Evolutionary conservation across 257 asterid genomes (phyloP).

Genomic region (Verbascum thapsus): DNA sequence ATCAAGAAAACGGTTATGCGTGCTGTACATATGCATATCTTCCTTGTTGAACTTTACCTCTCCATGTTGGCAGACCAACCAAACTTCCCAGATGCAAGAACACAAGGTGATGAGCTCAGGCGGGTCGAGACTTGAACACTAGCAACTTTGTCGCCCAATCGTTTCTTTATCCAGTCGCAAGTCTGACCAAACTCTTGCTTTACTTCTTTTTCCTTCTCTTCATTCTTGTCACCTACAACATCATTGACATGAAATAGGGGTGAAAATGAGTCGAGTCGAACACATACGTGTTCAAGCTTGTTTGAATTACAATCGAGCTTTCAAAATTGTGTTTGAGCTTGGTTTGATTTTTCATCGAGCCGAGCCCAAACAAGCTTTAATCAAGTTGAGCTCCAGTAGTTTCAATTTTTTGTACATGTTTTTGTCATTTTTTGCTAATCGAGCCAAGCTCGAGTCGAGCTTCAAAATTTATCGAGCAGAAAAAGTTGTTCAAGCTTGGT

Average conservation of each 20-base stretch:
- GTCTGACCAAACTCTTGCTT: conserved; percentile 88
- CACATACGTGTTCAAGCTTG: no score
- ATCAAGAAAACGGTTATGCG: conserved; percentile 5
- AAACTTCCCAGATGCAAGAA: conserved; percentile 94
- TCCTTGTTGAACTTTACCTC: conserved; percentile 47
- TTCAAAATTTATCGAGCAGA: no score
- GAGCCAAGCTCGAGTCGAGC: no score
- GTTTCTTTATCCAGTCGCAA: conserved; percentile 91
- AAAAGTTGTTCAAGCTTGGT: no score
- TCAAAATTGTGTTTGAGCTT: no score
- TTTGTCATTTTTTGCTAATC: no score
- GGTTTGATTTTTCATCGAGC: no score
- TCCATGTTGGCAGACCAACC: conserved; percentile 99
- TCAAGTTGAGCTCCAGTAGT: no score
- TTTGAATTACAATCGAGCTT: no score
- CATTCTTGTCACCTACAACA: conserved; percentile 82
- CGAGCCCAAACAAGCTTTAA: no score
- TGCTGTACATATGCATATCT: neutral
- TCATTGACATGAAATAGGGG: conserved; percentile 14
- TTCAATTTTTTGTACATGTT: no score
- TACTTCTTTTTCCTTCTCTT: conserved; percentile 75
- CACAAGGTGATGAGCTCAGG: conserved; percentile 90
- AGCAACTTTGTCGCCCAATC: conserved; percentile 79
- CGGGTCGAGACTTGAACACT: conserved; percentile 93
- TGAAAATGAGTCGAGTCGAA: no score